A percentile compares a stretch with the other conserved stretches of the same genome.
Evolutionary conservation across 805 yeast species (phyloP).

Genomic region (Candida caryicola): DNA sequence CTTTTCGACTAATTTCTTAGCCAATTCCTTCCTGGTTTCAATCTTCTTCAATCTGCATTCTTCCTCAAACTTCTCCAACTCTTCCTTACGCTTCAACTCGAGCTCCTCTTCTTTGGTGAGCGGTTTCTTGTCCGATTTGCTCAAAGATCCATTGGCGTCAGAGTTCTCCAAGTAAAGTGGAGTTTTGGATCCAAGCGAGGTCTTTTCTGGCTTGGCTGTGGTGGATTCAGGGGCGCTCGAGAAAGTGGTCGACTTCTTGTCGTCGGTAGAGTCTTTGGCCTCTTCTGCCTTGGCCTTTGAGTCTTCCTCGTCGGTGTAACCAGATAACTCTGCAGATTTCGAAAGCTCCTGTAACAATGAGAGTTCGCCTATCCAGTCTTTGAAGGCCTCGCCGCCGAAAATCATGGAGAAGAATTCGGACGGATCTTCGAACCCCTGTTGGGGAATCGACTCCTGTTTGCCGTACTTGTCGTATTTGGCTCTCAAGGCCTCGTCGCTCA

Average conservation of each 20-base stretch:
- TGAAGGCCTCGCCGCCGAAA: slow-evolving; percentile 89
- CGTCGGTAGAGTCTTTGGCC: slow-evolving; percentile 10
- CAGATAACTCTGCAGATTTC: slow-evolving; percentile 42
- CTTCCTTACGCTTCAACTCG: slow-evolving; percentile 46
- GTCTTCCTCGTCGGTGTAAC: slow-evolving; percentile 29
- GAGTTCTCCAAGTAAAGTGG: slow-evolving; percentile 14
- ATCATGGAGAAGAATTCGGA: slow-evolving; percentile 65
- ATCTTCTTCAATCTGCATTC: slow-evolving; percentile 67
- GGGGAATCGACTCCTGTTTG: slow-evolving; percentile 66
- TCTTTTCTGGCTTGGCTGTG: neutral
- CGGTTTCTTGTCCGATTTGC: slow-evolving; percentile 21
- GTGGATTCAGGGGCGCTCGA: neutral
- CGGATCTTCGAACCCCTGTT: slow-evolving; percentile 68
- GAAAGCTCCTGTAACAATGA: slow-evolving; percentile 47
- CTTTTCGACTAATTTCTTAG: slow-evolving; percentile 51
- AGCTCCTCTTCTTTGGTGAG: slow-evolving; percentile 39
- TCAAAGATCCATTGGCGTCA: neutral
- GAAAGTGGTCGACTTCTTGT: neutral
- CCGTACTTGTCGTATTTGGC: slow-evolving; percentile 73
- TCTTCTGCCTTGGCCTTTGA: slow-evolving; percentile 30
- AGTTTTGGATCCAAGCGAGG: neutral
- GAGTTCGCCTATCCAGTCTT: slow-evolving; percentile 45
- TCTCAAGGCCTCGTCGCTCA: slow-evolving; percentile 62
- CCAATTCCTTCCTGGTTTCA: slow-evolving; percentile 60
- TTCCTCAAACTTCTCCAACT: slow-evolving; percentile 67